Evolutionary conservation across 495 filamentous ascomycete genomes (phyloP).

Genomic region (Sporormia fimetaria): DNA sequence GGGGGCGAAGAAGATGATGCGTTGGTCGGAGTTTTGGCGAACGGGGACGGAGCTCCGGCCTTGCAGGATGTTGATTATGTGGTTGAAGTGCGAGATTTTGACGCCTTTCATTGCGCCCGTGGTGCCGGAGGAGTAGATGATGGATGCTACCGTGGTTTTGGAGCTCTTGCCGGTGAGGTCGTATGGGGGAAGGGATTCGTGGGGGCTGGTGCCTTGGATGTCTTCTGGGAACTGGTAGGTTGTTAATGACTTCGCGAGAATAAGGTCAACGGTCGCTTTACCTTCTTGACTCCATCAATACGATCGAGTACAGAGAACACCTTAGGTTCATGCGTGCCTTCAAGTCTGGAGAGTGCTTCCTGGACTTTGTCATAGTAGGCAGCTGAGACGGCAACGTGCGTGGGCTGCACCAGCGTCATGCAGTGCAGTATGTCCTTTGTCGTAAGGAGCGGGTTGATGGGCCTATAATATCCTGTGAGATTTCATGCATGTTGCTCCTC

Average conservation of each 20-base stretch:
- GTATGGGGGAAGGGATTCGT: constrained; percentile 3
- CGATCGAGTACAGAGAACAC: constrained; percentile 4
- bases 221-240: constrained; percentile 6
- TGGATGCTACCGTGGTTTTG: constrained; percentile 4
- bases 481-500: background rate
- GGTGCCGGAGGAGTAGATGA: constrained; percentile 16
- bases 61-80: constrained; percentile 9
- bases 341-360: constrained; percentile 1
- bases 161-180: constrained; percentile 5
- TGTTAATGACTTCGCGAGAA: background rate
- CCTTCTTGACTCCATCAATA: constrained; percentile 3
- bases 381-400: constrained; percentile 4
- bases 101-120: constrained; percentile 18
- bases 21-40: constrained; percentile 6
- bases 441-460: constrained; percentile 13
- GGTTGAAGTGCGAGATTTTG: constrained; percentile 10
- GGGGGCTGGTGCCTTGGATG: background rate
- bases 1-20: constrained; percentile 15
- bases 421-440: constrained; percentile 12
- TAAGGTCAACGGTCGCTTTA: background rate
- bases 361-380: constrained; percentile 6
- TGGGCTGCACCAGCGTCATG: constrained; percentile 6
- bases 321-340: background rate
- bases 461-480: background rate
- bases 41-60: constrained; percentile 5